A percentile compares a stretch with the other conserved stretches of the same genome.
These are phyloP conservation scores for Yamadazyma conglobata DNA, from an alignment of 1,139 yeast species.

Conservation along the genomic window DNA sequence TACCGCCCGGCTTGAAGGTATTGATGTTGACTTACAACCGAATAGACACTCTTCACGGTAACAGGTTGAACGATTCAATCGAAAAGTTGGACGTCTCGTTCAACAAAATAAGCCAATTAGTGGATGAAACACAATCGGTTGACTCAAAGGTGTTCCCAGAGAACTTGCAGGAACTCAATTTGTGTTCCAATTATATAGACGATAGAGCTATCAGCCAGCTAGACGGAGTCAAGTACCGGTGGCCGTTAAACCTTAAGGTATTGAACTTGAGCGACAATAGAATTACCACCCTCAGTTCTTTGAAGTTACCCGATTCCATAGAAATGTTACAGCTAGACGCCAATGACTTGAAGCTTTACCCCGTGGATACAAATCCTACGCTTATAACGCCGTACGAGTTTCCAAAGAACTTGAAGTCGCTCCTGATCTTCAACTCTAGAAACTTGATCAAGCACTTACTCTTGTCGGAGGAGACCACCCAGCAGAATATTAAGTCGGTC, in stretches of 20 bases:
- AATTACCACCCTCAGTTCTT: constrained; percentile 8
- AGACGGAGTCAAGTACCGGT: constrained; percentile 2
- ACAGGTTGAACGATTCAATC: constrained; percentile 23
- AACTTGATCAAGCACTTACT: constrained; percentile 4
- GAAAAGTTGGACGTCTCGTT: constrained; percentile 25
- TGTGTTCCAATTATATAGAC: constrained; percentile 6
- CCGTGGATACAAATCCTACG: constrained; percentile 1
- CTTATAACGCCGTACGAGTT: constrained; percentile 14
- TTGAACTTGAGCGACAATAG: constrained; percentile 14
- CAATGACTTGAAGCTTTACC: constrained; percentile 7
- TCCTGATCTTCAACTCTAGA: constrained; percentile 15
- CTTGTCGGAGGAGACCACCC: background rate
- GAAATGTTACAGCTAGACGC: constrained; percentile 6
- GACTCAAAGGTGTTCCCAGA: constrained; percentile 5
- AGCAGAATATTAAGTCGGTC: constrained; percentile 1
- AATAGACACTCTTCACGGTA: constrained; percentile 8
- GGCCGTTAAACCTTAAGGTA: constrained; percentile 8
- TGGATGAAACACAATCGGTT: constrained; percentile 19
- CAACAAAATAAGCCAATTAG: constrained; percentile 5
- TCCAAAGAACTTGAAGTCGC: constrained; percentile 22
- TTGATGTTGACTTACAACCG: constrained; percentile 36
- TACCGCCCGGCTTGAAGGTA: constrained; percentile 24
- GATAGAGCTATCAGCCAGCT: constrained; percentile 4
- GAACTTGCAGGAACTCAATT: constrained; percentile 5
- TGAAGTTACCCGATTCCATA: constrained; percentile 11